These are phyloP conservation scores for Capsella rubella DNA, from an alignment of 441 rosid species.

Conservation along the genomic window DNA sequence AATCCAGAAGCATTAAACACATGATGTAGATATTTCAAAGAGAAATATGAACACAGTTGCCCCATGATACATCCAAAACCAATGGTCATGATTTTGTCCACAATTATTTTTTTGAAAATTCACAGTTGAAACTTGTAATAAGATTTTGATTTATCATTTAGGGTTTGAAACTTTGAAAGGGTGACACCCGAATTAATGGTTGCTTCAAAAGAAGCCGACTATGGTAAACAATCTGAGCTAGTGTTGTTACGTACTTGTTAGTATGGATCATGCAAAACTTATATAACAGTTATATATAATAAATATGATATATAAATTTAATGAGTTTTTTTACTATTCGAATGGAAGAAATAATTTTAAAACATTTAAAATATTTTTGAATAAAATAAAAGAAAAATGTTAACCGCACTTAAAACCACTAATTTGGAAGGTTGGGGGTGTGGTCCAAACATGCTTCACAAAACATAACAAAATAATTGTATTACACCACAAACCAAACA, in stretches of 20 bases:
- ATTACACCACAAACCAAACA: not conserved
- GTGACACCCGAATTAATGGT: not conserved
- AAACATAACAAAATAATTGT: not conserved
- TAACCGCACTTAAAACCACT: not conserved
- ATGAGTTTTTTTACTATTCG: too few species aligned
- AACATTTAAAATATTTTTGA: too few species aligned
- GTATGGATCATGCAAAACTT: too few species aligned
- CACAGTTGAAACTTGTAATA: not conserved
- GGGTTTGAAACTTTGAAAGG: not conserved
- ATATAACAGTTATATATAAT: too few species aligned
- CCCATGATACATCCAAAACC: not conserved
- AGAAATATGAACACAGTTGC: conserved; percentile 2
- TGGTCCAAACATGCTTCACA: not conserved
- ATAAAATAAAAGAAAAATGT: not conserved
- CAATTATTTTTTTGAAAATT: not conserved
- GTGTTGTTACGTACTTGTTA: too few species aligned
- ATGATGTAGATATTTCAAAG: not conserved
- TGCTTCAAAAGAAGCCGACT: too few species aligned
- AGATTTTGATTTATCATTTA: not conserved
- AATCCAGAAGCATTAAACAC: conserved; percentile 18
- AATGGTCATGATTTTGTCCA: conserved; percentile 4
- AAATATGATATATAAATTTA: too few species aligned
- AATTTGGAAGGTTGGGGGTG: not conserved
- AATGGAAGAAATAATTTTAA: too few species aligned
- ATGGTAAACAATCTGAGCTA: too few species aligned